phyloP scores from a whole-genome alignment of 2,329 filamentous ascomycete genomes.

The Gaeumannomyces tritici region DNA sequence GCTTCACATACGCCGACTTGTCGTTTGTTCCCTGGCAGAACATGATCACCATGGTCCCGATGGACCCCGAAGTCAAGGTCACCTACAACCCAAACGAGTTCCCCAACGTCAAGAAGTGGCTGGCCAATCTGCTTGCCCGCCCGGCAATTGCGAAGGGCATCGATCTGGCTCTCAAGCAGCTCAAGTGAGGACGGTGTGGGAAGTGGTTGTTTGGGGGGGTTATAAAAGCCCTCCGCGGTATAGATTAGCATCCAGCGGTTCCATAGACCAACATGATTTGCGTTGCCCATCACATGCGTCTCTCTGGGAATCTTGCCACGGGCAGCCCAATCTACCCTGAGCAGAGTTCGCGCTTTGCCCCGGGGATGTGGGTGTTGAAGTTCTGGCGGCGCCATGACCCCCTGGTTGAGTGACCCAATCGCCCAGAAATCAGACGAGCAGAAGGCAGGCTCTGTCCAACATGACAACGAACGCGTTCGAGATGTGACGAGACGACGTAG shows the following conservation, averaged over 20 bases:
- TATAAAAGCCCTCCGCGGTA: too few relatives aligned
- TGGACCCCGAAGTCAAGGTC: neutral
- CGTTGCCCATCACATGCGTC: neutral
- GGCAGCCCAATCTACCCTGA: too few relatives aligned
- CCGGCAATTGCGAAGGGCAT: constrained; percentile 58
- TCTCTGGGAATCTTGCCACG: neutral
- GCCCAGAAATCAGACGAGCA: neutral
- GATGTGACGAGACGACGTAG: neutral
- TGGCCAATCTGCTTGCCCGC: constrained; percentile 56
- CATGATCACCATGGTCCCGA: neutral
- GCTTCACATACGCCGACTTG: constrained; percentile 14
- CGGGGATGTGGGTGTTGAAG: neutral
- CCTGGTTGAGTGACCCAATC: neutral
- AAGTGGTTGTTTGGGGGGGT: neutral
- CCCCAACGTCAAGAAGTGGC: constrained; percentile 64
- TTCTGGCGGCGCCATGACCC: neutral
- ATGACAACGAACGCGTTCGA: neutral
- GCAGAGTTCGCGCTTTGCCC: neutral
- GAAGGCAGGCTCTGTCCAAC: neutral
- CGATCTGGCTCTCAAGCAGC: neutral
- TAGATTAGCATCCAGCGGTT: neutral
- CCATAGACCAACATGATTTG: neutral
- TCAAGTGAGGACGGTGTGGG: too few relatives aligned
- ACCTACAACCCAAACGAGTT: constrained; percentile 58
- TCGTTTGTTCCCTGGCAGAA: constrained; percentile 13